Percentiles rank a stretch among this genome's conserved stretches.
These are phyloP conservation scores for Leucocoprinus sp. DNA, from an alignment of 768 basidiomycete species.

Conservation along the genomic window DNA sequence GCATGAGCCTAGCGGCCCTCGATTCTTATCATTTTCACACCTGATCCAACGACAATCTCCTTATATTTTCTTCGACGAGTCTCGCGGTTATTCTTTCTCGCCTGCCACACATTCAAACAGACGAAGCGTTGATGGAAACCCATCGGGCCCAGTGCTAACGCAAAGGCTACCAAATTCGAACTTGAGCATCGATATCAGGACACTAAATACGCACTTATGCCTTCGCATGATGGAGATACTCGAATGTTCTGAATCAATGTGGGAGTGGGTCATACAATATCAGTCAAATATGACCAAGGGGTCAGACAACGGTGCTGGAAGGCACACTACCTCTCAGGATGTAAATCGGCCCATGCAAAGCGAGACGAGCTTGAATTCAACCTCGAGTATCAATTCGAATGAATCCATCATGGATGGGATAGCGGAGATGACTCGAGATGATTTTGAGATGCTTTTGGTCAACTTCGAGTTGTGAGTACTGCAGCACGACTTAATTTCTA, in stretches of 20 bases:
- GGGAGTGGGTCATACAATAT: conserved; percentile 60
- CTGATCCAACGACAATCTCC: conserved; percentile 33
- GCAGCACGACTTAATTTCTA: not conserved
- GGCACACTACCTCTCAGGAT: conserved; percentile 5
- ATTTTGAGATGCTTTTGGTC: conserved; percentile 51
- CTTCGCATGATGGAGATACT: conserved; percentile 56
- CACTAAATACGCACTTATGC: conserved; percentile 57
- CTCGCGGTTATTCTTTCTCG: conserved; percentile 33
- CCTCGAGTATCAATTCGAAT: conserved; percentile 11
- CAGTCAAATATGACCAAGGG: conserved; percentile 24
- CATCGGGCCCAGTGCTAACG: conserved; percentile 13
- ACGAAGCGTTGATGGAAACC: conserved; percentile 12
- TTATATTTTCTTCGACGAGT: conserved; percentile 39
- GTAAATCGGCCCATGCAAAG: not conserved
- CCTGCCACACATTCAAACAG: conserved; percentile 25
- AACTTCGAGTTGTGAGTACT: conserved; percentile 54
- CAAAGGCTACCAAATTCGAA: conserved; percentile 45
- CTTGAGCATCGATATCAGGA: conserved; percentile 47
- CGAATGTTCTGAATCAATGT: conserved; percentile 69
- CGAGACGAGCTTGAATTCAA: conserved; percentile 14
- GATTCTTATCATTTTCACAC: conserved; percentile 27
- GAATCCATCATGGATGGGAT: conserved; percentile 30
- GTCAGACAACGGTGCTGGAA: conserved; percentile 4
- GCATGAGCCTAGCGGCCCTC: conserved; percentile 19
- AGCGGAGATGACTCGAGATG: conserved; percentile 43